A percentile compares a stretch with the other conserved stretches of the same genome.
phyloP scores from a whole-genome alignment of 306 rosid genomes.

The Gillenia trifoliata region DNA sequence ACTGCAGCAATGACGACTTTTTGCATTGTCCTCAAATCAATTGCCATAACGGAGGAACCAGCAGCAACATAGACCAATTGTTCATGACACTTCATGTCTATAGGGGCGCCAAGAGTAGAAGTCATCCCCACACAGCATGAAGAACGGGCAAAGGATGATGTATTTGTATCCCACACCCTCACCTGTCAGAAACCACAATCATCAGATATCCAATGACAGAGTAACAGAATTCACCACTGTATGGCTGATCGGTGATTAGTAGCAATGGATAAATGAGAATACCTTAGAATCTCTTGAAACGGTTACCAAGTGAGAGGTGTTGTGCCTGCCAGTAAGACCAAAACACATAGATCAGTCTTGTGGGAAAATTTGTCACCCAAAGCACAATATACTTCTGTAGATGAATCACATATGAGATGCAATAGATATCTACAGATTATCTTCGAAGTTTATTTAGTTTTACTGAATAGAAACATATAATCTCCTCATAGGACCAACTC shows the following conservation, averaged over 20 bases:
- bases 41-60: slow-evolving; percentile 56
- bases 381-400: background rate
- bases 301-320: slow-evolving; percentile 65
- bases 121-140: slow-evolving; percentile 85
- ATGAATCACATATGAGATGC: background rate
- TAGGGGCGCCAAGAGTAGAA: slow-evolving; percentile 49
- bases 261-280: background rate
- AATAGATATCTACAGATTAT: background rate
- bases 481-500: slow-evolving; percentile 18
- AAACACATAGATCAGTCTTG: background rate
- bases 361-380: background rate
- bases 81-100: slow-evolving; percentile 73
- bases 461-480: background rate
- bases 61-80: slow-evolving; percentile 62
- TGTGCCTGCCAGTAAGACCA: slow-evolving; percentile 47
- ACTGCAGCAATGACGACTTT: slow-evolving; percentile 53
- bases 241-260: too few relatives aligned
- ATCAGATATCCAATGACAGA: slow-evolving; percentile 16
- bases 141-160: slow-evolving; percentile 54
- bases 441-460: background rate
- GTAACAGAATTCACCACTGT: background rate
- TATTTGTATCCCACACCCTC: slow-evolving; percentile 75
- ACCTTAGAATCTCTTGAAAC: slow-evolving; percentile 87
- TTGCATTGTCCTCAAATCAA: slow-evolving; percentile 85
- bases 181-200: slow-evolving; percentile 39